These are phyloP conservation scores for Wallacemonas sp. DNA, from an alignment of 208 protist species.

Conservation along the genomic window DNA sequence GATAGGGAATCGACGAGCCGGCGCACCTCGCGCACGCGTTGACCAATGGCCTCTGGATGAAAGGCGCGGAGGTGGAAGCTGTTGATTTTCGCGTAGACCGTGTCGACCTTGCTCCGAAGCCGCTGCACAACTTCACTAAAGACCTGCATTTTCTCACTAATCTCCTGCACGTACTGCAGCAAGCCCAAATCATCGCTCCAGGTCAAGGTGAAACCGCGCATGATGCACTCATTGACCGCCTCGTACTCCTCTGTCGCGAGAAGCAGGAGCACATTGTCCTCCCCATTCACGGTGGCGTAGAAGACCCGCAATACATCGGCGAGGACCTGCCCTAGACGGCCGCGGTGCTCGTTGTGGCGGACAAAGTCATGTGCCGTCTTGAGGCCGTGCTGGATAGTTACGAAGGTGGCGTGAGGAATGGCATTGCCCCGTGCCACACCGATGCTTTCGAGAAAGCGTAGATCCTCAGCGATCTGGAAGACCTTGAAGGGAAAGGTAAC, in stretches of 20 bases:
- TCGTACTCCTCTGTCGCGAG: conserved; percentile 80
- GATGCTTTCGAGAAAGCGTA: conserved; percentile 63
- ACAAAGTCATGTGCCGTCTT: conserved; percentile 38
- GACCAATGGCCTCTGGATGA: conserved; percentile 60
- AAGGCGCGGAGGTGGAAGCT: conserved; percentile 40
- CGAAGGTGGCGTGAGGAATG: conserved; percentile 13
- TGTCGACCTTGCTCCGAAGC: conserved; percentile 59
- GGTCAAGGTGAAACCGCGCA: conserved; percentile 48
- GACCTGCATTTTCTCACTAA: conserved; percentile 57
- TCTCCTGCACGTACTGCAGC: conserved; percentile 49
- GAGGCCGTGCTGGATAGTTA: not conserved
- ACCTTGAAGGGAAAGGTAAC: conserved; percentile 52
- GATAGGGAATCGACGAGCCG: conserved; percentile 51
- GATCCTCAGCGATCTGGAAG: conserved; percentile 46
- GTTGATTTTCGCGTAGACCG: conserved; percentile 51
- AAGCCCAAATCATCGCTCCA: conserved; percentile 69
- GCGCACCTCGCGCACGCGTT: conserved; percentile 59
- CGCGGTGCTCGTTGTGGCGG: conserved; percentile 56
- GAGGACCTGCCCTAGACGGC: conserved; percentile 71
- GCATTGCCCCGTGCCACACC: conserved; percentile 10
- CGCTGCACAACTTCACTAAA: conserved; percentile 60
- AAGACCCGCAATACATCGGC: conserved; percentile 62
- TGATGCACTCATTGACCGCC: conserved; percentile 56
- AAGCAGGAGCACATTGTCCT: conserved; percentile 76
- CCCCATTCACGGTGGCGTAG: conserved; percentile 67